Base-by-base conservation (phyloP, 1,284 basidiomycete species). In the Marasmius tenuissimus region DNA sequence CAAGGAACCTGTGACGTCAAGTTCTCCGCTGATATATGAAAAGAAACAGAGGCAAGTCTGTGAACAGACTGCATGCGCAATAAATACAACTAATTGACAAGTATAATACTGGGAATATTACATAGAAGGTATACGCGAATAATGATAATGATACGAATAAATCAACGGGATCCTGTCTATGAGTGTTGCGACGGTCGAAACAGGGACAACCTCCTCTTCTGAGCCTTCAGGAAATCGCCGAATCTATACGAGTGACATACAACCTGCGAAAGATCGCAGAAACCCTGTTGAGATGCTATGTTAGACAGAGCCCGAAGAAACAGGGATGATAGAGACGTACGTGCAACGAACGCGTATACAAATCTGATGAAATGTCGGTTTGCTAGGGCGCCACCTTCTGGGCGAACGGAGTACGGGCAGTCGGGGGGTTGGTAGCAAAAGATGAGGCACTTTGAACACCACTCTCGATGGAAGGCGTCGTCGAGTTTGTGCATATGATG, bases 381-480 rank as follows among this genome's bases (percentile, higher is more conserved):
- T 54, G 52, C 16, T 37, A 54, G 34, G 37, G 52, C 37, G 12
- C 49, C 20, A 37, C 45, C 20, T 40, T 49, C 45, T 3, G 48
- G 27, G 22, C 27, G 56, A 16, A 33, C 35, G 34, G 58, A 35
- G 18, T 62, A 61, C 51, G 50, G 56, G 54, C 73, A 72, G 56
- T 48, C 61, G 20, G 67, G 61, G 33, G 70, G 68, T 60, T 73
- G 66, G 60, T 58, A 68, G 61, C 75, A 77, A 58, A 70, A 76
- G 8, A 65, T 62, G 16, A 69, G 65, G 59, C 75, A 77, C 18
- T 66, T 60, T 38, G 68, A 67, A 63, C 75, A 77, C 74, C 74
- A 77, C 47, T 67, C 61, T 42, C 70, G 66, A 61, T 76, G 75
- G 58, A 72, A 72, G 35, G 74, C 75, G 63, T 76, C 75, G 59